These are phyloP conservation scores for Rhododendron henanense DNA, from an alignment of 148 eudicot genomes.

Conservation along the genomic window DNA sequence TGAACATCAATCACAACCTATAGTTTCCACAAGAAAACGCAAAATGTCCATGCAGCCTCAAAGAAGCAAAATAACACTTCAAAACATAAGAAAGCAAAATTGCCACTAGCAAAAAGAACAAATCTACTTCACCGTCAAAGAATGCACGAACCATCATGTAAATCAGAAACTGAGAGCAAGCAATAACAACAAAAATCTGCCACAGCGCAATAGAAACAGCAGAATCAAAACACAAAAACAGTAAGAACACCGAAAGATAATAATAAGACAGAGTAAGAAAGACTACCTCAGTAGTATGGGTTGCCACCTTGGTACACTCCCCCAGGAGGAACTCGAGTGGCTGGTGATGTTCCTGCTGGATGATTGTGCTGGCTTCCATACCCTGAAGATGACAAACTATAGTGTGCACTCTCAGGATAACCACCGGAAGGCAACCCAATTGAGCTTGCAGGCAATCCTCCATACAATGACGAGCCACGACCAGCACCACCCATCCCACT, in stretches of 20 bases:
- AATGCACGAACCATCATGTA: background rate
- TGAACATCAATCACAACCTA: background rate
- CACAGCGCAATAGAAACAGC: background rate
- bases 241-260: background rate
- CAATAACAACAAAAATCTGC: background rate
- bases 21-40: background rate
- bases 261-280: background rate
- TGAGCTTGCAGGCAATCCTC: slow-evolving; percentile 46
- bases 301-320: slow-evolving; percentile 52
- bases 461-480: slow-evolving; percentile 34
- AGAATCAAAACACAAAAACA: background rate
- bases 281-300: slow-evolving; percentile 62
- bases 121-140: background rate
- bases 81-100: background rate
- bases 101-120: background rate
- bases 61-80: background rate
- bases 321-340: slow-evolving; percentile 56
- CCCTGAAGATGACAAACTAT: slow-evolving; percentile 46
- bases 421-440: slow-evolving; percentile 41
- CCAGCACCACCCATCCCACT: slow-evolving; percentile 30
- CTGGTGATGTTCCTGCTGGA: slow-evolving; percentile 53
- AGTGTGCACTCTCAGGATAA: slow-evolving; percentile 49
- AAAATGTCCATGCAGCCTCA: background rate
- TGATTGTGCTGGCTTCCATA: slow-evolving; percentile 56
- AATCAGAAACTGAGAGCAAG: background rate